Evolutionary conservation across 169 alveolate species (phyloP).

Genomic region (Cryptosporidium xiaoi): DNA sequence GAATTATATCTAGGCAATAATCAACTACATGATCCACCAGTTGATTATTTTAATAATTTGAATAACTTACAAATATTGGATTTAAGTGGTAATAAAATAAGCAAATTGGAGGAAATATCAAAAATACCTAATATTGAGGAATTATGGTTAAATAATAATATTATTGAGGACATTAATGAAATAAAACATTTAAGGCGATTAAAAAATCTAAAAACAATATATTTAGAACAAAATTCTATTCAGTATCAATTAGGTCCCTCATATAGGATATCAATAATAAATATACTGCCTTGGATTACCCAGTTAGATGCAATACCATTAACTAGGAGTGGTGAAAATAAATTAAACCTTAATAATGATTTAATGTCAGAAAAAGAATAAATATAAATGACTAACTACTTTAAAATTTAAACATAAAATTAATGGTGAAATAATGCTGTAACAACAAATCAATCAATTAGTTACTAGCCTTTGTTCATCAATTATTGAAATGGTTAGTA

Average conservation of each 20-base stretch:
- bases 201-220: constrained; percentile 80
- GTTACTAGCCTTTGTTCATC: too few species aligned
- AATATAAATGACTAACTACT: too few species aligned
- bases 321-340: constrained; percentile 37
- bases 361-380: too few species aligned
- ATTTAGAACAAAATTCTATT: constrained; percentile 84
- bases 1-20: constrained; percentile 86
- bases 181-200: constrained; percentile 75
- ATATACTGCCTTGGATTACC: constrained; percentile 79
- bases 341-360: neutral
- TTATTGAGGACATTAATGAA: constrained; percentile 77
- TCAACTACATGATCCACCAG: constrained; percentile 77
- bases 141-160: constrained; percentile 85
- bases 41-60: constrained; percentile 65
- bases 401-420: too few species aligned
- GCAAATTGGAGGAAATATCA: constrained; percentile 75
- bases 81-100: constrained; percentile 82
- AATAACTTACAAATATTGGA: constrained; percentile 79
- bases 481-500: too few species aligned
- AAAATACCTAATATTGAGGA: constrained; percentile 81
- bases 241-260: constrained; percentile 84
- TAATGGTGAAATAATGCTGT: too few species aligned
- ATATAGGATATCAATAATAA: constrained; percentile 80
- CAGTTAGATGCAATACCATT: constrained; percentile 67
- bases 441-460: too few species aligned